Evolutionary conservation across 805 yeast genomes (phyloP), one percentile per base, ranked within the genome.

Genomic region (Candida tibetensis): DNA sequence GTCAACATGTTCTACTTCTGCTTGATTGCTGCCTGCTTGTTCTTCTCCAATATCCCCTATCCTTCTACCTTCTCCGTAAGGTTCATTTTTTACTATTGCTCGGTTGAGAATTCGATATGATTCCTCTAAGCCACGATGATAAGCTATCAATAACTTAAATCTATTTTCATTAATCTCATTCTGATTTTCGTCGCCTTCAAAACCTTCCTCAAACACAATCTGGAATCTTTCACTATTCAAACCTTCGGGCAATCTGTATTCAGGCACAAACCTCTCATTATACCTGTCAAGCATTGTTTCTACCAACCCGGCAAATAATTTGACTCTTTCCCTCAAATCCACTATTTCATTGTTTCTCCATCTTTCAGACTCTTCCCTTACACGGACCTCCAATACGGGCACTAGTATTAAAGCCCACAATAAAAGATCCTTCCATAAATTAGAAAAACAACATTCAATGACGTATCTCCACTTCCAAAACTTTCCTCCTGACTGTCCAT

Each of bases 311-410:
- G 26, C 35, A 13, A 19, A 34, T 4, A 32, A 15, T 29, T 18
- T 17, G 17, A 37, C 42, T 28, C 43, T 45, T 4, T 17, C 25
- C 14, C 39, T 31, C 15, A 59, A 42, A 9, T 45, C 58, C 3
- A 40, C 36, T 21, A 45, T 34, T 37, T 56, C 61, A 10, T 18
- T 30, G 13, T 23, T 25, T 29, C 49, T 49, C 53, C 57, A 52
- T 5, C 30, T 17, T 13, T 46, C 50, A 16, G 52, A n/a, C 21
- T 41, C 45, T 8, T 29, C 40, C 17, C 39, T 23, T 4, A 57
- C 38, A 15, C 30, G 26, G 4, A 31, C 19, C 15, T 48, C 42
- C 5, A 46, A 39, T 0, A 52, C 45, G 5, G 57, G 59, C 10
- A 49, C 17, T 5, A 51, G 14, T 6, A 55, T 44, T 16, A 57